Evolutionary conservation across 2,329 filamentous ascomycete genomes (phyloP).

Genomic region (Fusarium sp.): DNA sequence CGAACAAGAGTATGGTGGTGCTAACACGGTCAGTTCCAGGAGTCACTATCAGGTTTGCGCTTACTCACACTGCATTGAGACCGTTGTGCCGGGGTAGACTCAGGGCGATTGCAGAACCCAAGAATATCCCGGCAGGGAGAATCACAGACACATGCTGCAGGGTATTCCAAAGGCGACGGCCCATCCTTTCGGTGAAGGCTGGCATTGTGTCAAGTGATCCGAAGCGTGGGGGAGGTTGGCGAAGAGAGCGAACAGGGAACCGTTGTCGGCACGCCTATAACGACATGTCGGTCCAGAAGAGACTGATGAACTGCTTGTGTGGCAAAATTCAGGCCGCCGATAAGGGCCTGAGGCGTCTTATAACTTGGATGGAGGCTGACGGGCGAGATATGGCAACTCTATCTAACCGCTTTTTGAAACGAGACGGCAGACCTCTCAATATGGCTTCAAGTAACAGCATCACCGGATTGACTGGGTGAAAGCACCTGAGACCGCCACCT

Average conservation of each 20-base stretch:
- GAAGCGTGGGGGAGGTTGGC: background rate
- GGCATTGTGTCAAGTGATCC: slow-evolving; percentile 3
- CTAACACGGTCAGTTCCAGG: slow-evolving; percentile 25
- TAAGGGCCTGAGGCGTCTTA: slow-evolving; percentile 7
- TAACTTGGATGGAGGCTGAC: background rate
- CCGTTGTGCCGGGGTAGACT: slow-evolving; percentile 17
- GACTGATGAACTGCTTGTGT: background rate
- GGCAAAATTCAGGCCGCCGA: background rate
- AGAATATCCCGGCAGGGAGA: slow-evolving; percentile 28
- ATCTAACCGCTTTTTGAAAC: background rate
- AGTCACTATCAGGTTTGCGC: background rate
- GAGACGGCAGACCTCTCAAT: background rate
- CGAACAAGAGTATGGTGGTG: slow-evolving; percentile 13
- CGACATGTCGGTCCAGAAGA: background rate
- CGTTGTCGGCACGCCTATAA: background rate
- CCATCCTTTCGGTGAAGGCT: background rate
- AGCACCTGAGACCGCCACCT: background rate
- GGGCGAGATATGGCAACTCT: background rate
- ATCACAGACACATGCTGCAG: slow-evolving; percentile 6
- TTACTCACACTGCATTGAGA: slow-evolving; percentile 30
- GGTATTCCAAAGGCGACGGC: background rate
- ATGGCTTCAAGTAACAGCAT: background rate
- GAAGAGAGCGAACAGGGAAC: background rate
- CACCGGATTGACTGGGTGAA: slow-evolving; percentile 7
- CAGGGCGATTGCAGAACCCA: slow-evolving; percentile 28